phyloP scores from a whole-genome alignment of 768 basidiomycete species.

The Mycena polygramma region DNA sequence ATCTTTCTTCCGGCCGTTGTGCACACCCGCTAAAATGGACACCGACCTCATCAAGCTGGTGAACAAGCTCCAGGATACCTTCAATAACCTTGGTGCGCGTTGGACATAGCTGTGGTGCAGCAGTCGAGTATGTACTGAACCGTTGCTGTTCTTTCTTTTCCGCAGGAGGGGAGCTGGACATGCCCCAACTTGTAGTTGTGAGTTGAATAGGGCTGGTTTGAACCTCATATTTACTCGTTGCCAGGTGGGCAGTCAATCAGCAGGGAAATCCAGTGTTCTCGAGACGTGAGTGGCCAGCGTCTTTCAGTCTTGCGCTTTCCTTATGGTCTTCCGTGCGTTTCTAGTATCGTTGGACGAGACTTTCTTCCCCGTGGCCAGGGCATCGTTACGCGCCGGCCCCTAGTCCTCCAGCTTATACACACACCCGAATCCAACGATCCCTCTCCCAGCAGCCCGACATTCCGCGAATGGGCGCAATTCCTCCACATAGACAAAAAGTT shows the following conservation, averaged over 20 bases:
- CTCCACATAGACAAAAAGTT: slow-evolving; percentile 96
- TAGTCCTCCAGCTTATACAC: slow-evolving; percentile 96
- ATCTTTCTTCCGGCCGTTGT: slow-evolving; percentile 21
- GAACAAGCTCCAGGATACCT: slow-evolving; percentile 95
- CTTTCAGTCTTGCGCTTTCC: neutral
- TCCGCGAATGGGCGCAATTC: slow-evolving; percentile 96
- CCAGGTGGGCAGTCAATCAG: slow-evolving; percentile 96
- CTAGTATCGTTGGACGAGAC: slow-evolving; percentile 93
- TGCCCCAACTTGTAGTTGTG: slow-evolving; percentile 93
- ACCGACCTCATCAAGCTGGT: slow-evolving; percentile 94
- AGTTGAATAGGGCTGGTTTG: slow-evolving; percentile 47
- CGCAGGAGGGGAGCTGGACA: slow-evolving; percentile 89
- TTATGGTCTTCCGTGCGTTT: neutral
- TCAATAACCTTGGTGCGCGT: slow-evolving; percentile 83
- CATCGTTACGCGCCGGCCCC: slow-evolving; percentile 95
- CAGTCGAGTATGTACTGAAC: slow-evolving; percentile 30
- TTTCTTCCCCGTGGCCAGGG: slow-evolving; percentile 91
- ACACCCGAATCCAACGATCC: slow-evolving; percentile 74
- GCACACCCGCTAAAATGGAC: slow-evolving; percentile 71
- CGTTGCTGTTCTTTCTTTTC: slow-evolving; percentile 20
- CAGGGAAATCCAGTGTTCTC: slow-evolving; percentile 95
- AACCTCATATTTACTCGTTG: slow-evolving; percentile 5
- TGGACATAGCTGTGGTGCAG: slow-evolving; percentile 26
- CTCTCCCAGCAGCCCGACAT: slow-evolving; percentile 59
- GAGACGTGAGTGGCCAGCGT: slow-evolving; percentile 79